Conservation (phyloP, 805 yeast genomes). For the Nakazawaea holstii region DNA sequence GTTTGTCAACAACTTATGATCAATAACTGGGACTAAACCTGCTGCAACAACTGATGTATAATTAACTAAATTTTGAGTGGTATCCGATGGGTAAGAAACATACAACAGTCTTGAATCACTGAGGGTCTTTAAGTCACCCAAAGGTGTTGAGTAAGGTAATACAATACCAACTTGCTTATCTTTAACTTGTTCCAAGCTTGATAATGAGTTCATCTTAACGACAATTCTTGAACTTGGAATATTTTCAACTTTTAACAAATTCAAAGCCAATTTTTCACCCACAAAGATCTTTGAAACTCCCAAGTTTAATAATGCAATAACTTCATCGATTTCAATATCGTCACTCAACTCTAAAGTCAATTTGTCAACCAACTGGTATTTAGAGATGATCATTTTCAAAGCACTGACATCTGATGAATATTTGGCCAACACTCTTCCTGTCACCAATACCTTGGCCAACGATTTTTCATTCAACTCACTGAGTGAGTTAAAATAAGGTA, state of each 20-base stretch:
- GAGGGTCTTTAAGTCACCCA: slow-evolving; percentile 13
- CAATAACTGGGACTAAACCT: slow-evolving; percentile 32
- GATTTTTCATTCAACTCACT: slow-evolving; percentile 10
- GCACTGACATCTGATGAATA: slow-evolving; percentile 12
- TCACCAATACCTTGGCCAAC: slow-evolving; percentile 15
- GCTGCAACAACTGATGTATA: slow-evolving; percentile 21
- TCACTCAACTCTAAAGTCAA: slow-evolving; percentile 3
- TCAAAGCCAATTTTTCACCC: not conserved
- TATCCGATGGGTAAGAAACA: slow-evolving; percentile 12
- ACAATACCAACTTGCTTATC: slow-evolving; percentile 18
- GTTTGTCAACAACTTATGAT: slow-evolving; percentile 24
- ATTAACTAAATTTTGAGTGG: slow-evolving; percentile 13
- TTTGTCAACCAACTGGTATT: slow-evolving; percentile 4
- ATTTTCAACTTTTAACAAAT: not conserved
- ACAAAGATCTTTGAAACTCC: slow-evolving; percentile 20
- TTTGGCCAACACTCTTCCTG: slow-evolving; percentile 28
- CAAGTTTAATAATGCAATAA: slow-evolving; percentile 13
- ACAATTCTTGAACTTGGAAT: slow-evolving; percentile 30
- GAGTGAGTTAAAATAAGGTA: slow-evolving; percentile 21
- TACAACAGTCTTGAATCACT: slow-evolving; percentile 18
- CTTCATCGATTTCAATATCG: slow-evolving; percentile 12
- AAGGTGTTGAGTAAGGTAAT: slow-evolving; percentile 14
- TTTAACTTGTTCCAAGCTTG: slow-evolving; percentile 14
- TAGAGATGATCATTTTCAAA: not conserved
- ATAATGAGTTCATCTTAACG: slow-evolving; percentile 16